Percentiles rank a stretch among this genome's conserved stretches.
Conservation (phyloP, 2,329 filamentous ascomycete genomes). For the Xylariaceae sp. region DNA sequence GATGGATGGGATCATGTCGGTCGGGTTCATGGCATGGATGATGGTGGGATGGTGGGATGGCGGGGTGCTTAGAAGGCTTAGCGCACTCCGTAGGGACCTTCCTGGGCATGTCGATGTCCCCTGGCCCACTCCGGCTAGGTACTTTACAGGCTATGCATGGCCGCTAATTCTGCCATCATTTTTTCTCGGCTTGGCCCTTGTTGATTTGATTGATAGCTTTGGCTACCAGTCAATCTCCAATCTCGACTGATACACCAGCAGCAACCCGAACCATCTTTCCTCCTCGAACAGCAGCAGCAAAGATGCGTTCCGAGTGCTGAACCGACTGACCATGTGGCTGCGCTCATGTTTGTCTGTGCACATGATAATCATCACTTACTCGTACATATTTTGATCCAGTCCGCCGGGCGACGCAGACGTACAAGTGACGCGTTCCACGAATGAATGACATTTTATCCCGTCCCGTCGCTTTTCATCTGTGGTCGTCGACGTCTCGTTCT, state of each 20-base stretch:
- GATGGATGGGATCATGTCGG: too few species aligned
- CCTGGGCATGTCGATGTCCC: background rate
- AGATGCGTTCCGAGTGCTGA: conserved; percentile 4
- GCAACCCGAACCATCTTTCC: background rate
- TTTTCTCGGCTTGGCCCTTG: conserved; percentile 1
- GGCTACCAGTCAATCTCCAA: background rate
- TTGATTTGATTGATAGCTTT: too few species aligned
- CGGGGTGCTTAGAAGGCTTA: background rate
- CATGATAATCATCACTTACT: conserved; percentile 1
- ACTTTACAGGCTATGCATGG: background rate
- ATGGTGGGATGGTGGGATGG: conserved; percentile 14
- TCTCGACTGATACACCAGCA: background rate
- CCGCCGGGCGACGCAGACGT: too few species aligned
- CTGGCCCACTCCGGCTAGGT: background rate
- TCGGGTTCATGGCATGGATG: background rate
- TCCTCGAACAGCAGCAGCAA: conserved; percentile 2
- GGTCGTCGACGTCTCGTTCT: too few species aligned
- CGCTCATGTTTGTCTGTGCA: background rate
- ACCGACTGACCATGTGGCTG: conserved; percentile 2
- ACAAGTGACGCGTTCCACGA: too few species aligned
- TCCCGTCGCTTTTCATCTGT: background rate
- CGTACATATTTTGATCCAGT: background rate
- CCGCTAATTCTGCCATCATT: background rate
- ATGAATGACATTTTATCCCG: background rate
- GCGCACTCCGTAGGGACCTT: too few species aligned